phyloP scores from a whole-genome alignment of 2,329 filamentous ascomycete genomes.

The Cercospora sp. region DNA sequence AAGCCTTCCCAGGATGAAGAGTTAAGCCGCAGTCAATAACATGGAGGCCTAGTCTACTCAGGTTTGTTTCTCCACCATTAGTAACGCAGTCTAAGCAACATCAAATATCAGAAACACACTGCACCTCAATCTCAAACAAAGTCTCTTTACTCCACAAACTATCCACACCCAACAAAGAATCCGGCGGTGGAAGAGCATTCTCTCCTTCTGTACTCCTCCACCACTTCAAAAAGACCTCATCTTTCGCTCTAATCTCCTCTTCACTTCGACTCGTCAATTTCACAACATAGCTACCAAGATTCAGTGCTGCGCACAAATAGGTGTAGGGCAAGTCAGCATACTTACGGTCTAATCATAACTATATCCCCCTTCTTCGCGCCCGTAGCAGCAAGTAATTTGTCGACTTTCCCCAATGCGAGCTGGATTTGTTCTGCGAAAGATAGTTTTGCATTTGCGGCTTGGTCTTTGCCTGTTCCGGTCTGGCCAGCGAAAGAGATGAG shows the following conservation, averaged over 20 bases:
- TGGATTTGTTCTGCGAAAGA: constrained; percentile 22
- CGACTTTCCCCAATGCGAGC: constrained; percentile 23
- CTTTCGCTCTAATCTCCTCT: constrained; percentile 17
- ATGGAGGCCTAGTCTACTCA: not conserved
- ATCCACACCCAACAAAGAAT: constrained; percentile 25
- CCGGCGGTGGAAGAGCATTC: constrained; percentile 15
- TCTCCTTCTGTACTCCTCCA: constrained; percentile 24
- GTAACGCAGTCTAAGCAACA: not conserved
- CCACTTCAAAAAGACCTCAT: constrained; percentile 20
- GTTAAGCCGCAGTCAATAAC: not conserved
- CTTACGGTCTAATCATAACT: constrained; percentile 24
- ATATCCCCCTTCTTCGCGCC: constrained; percentile 24
- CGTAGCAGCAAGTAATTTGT: constrained; percentile 21
- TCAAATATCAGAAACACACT: constrained; percentile 17
- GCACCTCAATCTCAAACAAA: constrained; percentile 22
- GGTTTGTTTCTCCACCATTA: constrained; percentile 12
- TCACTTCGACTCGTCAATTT: constrained; percentile 9
- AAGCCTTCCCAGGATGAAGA: not conserved
- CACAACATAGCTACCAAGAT: constrained; percentile 24
- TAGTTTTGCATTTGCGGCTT: constrained; percentile 3
- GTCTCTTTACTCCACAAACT: constrained; percentile 25
- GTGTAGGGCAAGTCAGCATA: not conserved
- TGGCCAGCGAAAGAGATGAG: constrained; percentile 29
- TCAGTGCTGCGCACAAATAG: not conserved
- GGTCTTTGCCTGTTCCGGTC: constrained; percentile 16